Conservation (phyloP, 2,329 filamentous ascomycete species). For the Ceratocystis huliohia region DNA sequence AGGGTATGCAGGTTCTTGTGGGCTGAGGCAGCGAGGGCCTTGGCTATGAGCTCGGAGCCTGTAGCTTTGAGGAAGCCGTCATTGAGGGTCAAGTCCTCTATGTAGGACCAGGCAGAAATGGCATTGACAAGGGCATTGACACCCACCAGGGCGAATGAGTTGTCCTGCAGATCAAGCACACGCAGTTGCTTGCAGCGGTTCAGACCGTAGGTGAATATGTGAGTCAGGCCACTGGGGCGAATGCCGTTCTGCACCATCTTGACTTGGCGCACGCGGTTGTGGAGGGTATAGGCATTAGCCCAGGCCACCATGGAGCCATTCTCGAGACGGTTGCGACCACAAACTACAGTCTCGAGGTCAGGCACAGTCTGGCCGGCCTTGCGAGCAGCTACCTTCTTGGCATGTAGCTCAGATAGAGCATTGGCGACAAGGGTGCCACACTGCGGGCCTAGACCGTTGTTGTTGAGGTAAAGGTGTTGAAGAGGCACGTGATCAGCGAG, state of each 20-base stretch:
- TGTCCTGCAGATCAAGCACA: conserved; percentile 87
- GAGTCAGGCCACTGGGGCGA: conserved; percentile 77
- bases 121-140: conserved; percentile 67
- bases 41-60: conserved; percentile 60
- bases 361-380: conserved; percentile 61
- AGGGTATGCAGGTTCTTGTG: conserved; percentile 72
- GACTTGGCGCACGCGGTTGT: conserved; percentile 68
- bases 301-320: conserved; percentile 93
- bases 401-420: conserved; percentile 68
- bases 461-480: conserved; percentile 91
- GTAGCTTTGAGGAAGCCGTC: conserved; percentile 74
- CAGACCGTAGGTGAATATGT: conserved; percentile 67
- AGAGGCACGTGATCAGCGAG: conserved; percentile 77
- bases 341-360: conserved; percentile 88
- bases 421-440: conserved; percentile 83
- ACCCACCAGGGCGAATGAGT: conserved; percentile 79
- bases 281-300: conserved; percentile 75
- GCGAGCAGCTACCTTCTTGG: conserved; percentile 67
- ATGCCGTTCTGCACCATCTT: conserved; percentile 99
- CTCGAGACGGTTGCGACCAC: conserved; percentile 88
- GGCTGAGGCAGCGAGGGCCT: conserved; percentile 58
- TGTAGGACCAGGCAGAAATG: conserved; percentile 56
- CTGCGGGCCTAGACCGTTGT: conserved; percentile 89
- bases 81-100: conserved; percentile 75
- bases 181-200: conserved; percentile 54